Evolutionary conservation across 345 rosid species (phyloP).

Genomic region (rapeseed (Brassica napus)): Da-Ae NC_063439.1:19198001-19198500

Average conservation of each 20-base stretch:
- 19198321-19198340: constrained; percentile 75
- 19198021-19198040: constrained; percentile 53
- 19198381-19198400: constrained; percentile 95
- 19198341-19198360: constrained; percentile 58
- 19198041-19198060: constrained; percentile 82
- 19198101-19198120: constrained; percentile 84
- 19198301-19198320: constrained; percentile 68
- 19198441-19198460: constrained; percentile 75
- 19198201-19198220: constrained; percentile 4
- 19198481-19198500: neutral
- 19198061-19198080: constrained; percentile 85
- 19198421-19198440: constrained; percentile 96
- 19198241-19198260: constrained; percentile 83
- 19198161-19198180: constrained; percentile 2
- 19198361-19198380: constrained; percentile 64
- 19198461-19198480: constrained; percentile 67
- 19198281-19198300: constrained; percentile 74
- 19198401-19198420: constrained; percentile 90
- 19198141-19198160: neutral
- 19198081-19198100: constrained; percentile 65
- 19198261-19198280: constrained; percentile 64
- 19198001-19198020: constrained; percentile 65
- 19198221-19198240: constrained; percentile 98
- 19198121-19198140: constrained; percentile 68
- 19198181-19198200: neutral